A percentile compares a stretch with the other conserved stretches of the same genome.
Conservation (phyloP, 768 basidiomycete genomes). For the Hericium alpestre region DNA sequence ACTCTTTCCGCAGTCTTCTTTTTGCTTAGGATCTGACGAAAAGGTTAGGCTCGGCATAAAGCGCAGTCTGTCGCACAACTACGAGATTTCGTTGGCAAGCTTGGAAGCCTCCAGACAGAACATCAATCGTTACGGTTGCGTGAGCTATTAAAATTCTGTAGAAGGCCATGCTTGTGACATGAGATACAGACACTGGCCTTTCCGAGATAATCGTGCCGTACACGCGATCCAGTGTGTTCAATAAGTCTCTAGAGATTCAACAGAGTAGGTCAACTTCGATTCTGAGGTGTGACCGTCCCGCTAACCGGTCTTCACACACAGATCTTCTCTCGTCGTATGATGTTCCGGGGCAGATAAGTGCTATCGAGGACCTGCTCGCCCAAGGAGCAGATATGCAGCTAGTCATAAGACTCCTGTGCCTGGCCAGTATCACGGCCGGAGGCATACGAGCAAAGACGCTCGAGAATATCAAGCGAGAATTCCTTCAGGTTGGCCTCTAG, state of each 20-base stretch:
- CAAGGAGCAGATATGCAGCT: slow-evolving; percentile 76
- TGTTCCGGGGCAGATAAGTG: slow-evolving; percentile 62
- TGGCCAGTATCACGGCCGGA: slow-evolving; percentile 74
- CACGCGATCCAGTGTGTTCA: slow-evolving; percentile 81
- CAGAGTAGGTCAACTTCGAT: slow-evolving; percentile 50
- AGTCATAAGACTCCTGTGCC: slow-evolving; percentile 71
- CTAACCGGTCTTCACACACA: slow-evolving; percentile 22
- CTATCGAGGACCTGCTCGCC: slow-evolving; percentile 85
- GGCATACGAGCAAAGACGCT: slow-evolving; percentile 81
- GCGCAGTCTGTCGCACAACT: slow-evolving; percentile 87
- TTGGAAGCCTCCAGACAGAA: slow-evolving; percentile 86
- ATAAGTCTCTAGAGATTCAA: slow-evolving; percentile 87
- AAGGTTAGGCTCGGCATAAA: slow-evolving; percentile 63
- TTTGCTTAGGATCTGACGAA: slow-evolving; percentile 1
- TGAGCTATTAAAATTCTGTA: slow-evolving; percentile 31
- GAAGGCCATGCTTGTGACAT: not conserved
- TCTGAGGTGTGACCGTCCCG: not conserved
- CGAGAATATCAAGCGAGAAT: slow-evolving; percentile 83
- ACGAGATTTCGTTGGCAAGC: slow-evolving; percentile 88
- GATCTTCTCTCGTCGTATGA: slow-evolving; percentile 95
- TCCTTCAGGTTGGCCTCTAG: slow-evolving; percentile 54
- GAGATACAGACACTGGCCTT: slow-evolving; percentile 69
- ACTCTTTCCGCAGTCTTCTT: slow-evolving; percentile 1
- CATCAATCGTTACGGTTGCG: slow-evolving; percentile 84
- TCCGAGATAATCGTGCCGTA: slow-evolving; percentile 85